Evolutionary conservation across 306 rosid species (phyloP), one percentile per base, ranked within the genome.

Genomic region (Prunus mume): DNA sequence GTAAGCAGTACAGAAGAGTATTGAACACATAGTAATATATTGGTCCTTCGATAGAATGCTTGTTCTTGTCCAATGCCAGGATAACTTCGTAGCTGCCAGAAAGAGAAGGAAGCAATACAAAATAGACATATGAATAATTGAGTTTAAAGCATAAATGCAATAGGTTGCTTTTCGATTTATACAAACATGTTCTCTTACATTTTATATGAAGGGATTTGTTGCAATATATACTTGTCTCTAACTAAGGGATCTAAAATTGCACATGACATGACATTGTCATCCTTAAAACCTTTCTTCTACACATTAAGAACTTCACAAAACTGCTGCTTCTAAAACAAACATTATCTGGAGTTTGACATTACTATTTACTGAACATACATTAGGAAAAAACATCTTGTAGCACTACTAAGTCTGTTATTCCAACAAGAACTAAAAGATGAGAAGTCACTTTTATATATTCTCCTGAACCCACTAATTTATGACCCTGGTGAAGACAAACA

Each of bases 21-120:
- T 95, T 95, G 89, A 95, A 95, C 65, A 92, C 74, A 76, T 92
- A 95, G 80, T 92, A 95, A 77, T 86, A 88, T 38, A 92, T 75
- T 51, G 97, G 90, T 79, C 98, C 98, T 43, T 76, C 84, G 69
- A 72, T 75, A 20, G 77, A 13, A 72, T 92, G 85, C 71, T 87
- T 88, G 69, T 81, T 86, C 86, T 41, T 75, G 81, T 93, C 87
- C 80, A 92, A 85, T 52, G 85, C 68, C 73, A 76, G 87, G 74
- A 88, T 5, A 69, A 89, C 87, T 87, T 95, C 98, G 73, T 88
- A 89, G 85, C 98, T 95, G 96, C 79, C 80, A 86, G 65, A 84
- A 74, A 76, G 74, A 62, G 77, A 85, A 41, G 58, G 30, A 27
- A 61, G 24, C 73, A 50, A 60, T 55, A n/a, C 24, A 62, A 49